Percentiles rank a stretch among this genome's conserved stretches.
These are phyloP conservation scores for Lachnellula hyalina DNA, from an alignment of 2,329 filamentous ascomycete genomes.

Conservation along the genomic window DNA sequence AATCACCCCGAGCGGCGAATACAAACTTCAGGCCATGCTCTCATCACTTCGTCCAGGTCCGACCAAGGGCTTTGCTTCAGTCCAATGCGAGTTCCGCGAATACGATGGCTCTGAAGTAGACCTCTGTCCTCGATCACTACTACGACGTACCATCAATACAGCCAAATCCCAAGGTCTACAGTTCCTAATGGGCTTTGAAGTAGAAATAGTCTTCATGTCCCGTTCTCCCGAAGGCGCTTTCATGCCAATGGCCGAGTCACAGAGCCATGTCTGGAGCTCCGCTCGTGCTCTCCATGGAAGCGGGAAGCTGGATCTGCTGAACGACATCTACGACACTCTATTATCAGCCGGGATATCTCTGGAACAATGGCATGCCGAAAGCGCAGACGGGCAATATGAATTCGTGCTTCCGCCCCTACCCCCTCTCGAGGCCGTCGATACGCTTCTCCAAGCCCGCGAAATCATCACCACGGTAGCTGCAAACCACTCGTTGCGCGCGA, in stretches of 20 bases:
- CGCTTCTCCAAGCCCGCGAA: conserved; percentile 64
- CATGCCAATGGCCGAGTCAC: conserved; percentile 45
- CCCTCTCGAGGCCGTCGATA: conserved; percentile 65
- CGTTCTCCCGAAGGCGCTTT: conserved; percentile 25
- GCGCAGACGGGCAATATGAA: conserved; percentile 70
- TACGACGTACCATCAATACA: conserved; percentile 49
- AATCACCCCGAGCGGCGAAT: conserved; percentile 56
- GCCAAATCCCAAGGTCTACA: conserved; percentile 48
- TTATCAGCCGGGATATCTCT: conserved; percentile 58
- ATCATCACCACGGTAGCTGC: conserved; percentile 61
- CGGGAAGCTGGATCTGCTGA: conserved; percentile 51
- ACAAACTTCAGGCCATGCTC: conserved; percentile 62
- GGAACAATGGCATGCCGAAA: conserved; percentile 71
- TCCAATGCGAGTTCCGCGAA: conserved; percentile 62
- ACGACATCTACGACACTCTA: conserved; percentile 59
- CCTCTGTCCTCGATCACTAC: conserved; percentile 61
- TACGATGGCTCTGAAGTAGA: conserved; percentile 44
- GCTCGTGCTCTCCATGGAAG: conserved; percentile 58
- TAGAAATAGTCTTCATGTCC: conserved; percentile 69
- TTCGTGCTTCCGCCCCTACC: conserved; percentile 61
- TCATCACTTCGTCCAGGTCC: conserved; percentile 55
- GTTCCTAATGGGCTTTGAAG: conserved; percentile 72
- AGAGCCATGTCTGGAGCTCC: conserved; percentile 67
- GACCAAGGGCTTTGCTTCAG: conserved; percentile 55
- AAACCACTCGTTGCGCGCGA: conserved; percentile 58